Conservation (phyloP, 495 filamentous ascomycete genomes). For the Baudoinia panamericana region DNA sequence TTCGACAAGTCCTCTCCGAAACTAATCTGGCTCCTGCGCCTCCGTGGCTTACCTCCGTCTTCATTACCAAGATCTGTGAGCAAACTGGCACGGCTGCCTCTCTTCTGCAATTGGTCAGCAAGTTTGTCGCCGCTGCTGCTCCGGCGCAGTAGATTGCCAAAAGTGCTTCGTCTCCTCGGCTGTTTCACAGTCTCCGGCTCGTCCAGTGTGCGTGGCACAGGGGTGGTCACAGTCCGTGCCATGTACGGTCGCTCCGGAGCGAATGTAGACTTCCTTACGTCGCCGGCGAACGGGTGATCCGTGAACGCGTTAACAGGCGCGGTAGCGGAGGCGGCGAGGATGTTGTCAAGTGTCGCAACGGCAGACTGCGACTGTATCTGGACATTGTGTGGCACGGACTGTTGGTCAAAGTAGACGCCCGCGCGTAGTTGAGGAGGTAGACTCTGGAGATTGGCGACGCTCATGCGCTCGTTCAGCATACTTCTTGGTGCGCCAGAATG, state of each 20-base stretch:
- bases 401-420: slow-evolving; percentile 69
- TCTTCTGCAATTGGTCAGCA: slow-evolving; percentile 24
- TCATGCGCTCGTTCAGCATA: slow-evolving; percentile 16
- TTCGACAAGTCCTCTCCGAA: slow-evolving; percentile 19
- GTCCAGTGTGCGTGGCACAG: neutral
- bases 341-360: slow-evolving; percentile 78
- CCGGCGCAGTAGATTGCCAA: slow-evolving; percentile 18
- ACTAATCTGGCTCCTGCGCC: slow-evolving; percentile 24
- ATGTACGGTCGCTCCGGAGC: slow-evolving; percentile 16
- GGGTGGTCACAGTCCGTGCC: slow-evolving; percentile 8
- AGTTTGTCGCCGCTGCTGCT: slow-evolving; percentile 22
- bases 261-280: slow-evolving; percentile 19
- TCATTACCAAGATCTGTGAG: slow-evolving; percentile 14
- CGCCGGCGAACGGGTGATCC: slow-evolving; percentile 76
- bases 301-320: slow-evolving; percentile 93
- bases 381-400: slow-evolving; percentile 41
- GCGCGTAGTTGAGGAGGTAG: slow-evolving; percentile 85
- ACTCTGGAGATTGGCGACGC: slow-evolving; percentile 5
- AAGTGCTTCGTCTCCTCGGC: slow-evolving; percentile 10
- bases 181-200: slow-evolving; percentile 8
- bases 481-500: neutral
- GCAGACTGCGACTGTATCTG: slow-evolving; percentile 69
- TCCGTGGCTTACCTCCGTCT: slow-evolving; percentile 24
- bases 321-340: slow-evolving; percentile 82
- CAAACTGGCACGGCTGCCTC: slow-evolving; percentile 15